phyloP scores from a whole-genome alignment of 176 grass and related monocot species.

The maize (Zea mays) region DNA sequence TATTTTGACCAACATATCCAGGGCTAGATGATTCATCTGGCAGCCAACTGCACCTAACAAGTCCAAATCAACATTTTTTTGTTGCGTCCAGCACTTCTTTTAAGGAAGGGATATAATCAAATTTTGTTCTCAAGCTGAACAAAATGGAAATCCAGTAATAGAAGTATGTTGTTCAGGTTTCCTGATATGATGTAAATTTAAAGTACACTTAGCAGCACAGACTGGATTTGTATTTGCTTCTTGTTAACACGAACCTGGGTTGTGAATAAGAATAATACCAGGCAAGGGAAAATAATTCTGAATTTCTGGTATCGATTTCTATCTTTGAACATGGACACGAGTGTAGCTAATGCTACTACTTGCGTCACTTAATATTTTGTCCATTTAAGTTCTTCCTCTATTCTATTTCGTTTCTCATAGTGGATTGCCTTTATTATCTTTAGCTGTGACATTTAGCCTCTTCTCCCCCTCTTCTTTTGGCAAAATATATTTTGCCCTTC shows the following conservation, averaged over 20 bases:
- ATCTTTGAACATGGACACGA: constrained; percentile 1
- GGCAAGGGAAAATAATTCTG: neutral
- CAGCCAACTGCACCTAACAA: constrained; percentile 25
- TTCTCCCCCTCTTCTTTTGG: neutral
- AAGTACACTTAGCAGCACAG: constrained; percentile 12
- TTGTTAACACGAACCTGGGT: constrained; percentile 31
- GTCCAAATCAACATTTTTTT: constrained; percentile 5
- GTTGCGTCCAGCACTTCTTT: constrained; percentile 15
- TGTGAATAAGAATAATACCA: constrained; percentile 22
- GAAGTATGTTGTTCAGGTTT: neutral
- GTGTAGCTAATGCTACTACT: neutral
- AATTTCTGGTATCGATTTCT: constrained; percentile 10
- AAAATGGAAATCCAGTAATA: neutral
- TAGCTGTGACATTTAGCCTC: neutral
- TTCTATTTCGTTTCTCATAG: neutral
- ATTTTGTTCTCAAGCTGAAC: neutral
- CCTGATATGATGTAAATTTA: neutral
- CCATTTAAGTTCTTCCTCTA: neutral
- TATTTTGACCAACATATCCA: constrained; percentile 33
- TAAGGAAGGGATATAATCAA: neutral
- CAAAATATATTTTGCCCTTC: neutral
- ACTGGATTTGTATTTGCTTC: constrained; percentile 15
- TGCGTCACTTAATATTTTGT: neutral
- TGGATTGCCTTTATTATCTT: neutral
- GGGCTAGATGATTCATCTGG: constrained; percentile 10